Conservation (phyloP, 768 basidiomycete species). For the Lentinus brumalis region DNA sequence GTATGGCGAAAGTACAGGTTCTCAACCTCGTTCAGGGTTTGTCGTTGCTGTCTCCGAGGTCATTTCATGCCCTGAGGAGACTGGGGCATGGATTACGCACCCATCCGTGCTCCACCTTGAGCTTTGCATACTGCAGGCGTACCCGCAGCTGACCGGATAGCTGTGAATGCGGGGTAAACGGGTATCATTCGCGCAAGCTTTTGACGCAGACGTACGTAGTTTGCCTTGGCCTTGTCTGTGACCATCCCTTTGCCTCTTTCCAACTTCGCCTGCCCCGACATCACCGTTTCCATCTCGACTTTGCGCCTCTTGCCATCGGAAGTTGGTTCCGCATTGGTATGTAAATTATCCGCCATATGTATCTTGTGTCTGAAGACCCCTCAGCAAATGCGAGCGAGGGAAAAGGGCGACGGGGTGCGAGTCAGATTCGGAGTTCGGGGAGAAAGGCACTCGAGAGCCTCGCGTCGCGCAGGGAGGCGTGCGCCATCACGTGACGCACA, state of each 20-base stretch:
- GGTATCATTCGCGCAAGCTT: background rate
- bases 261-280: background rate
- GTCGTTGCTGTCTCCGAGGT: constrained; percentile 59
- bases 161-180: constrained; percentile 34
- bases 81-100: constrained; percentile 38
- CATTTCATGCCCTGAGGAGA: background rate
- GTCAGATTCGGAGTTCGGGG: no score
- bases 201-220: constrained; percentile 4
- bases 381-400: background rate
- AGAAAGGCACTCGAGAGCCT: no score
- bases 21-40: constrained; percentile 80
- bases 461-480: no score
- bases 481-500: no score
- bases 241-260: constrained; percentile 1
- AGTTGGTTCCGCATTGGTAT: background rate
- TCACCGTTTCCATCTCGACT: background rate
- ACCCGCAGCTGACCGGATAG: constrained; percentile 72
- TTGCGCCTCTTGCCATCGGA: constrained; percentile 8
- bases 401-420: background rate
- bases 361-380: background rate
- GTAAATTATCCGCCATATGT: constrained; percentile 4
- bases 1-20: constrained; percentile 81
- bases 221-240: constrained; percentile 12
- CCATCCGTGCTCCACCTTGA: constrained; percentile 85
- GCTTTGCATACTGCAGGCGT: constrained; percentile 72